Conservation (phyloP, 2,329 filamentous ascomycete species). For the Zymoseptoria tritici region DNA sequence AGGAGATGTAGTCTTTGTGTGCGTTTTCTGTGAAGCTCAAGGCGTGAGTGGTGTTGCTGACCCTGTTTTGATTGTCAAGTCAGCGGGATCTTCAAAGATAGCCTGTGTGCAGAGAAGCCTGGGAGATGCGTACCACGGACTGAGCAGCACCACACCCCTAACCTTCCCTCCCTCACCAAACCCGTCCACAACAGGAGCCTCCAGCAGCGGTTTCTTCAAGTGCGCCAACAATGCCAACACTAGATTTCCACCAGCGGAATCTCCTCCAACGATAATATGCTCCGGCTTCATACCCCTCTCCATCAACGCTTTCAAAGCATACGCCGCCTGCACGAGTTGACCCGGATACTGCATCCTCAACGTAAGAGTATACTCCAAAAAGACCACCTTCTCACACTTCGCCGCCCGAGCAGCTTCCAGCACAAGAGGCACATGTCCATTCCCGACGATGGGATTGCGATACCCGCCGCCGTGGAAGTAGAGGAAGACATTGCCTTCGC, state of each 20-base stretch:
- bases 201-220: neutral
- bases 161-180: neutral
- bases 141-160: neutral
- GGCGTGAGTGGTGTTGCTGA: neutral
- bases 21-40: neutral
- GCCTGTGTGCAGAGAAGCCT: too few species aligned
- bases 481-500: neutral
- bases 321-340: neutral
- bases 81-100: too few species aligned
- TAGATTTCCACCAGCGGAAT: slow-evolving; percentile 1
- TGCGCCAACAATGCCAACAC: neutral
- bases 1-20: neutral
- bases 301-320: neutral
- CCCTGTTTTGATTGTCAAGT: neutral
- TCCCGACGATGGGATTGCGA: neutral
- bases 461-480: slow-evolving; percentile 1
- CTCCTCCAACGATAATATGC: neutral
- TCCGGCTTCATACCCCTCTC: neutral
- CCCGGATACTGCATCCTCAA: neutral
- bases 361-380: neutral
- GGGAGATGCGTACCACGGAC: neutral
- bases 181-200: neutral
- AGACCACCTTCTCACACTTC: neutral
- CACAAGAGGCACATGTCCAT: neutral
- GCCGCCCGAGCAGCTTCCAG: neutral